Percentiles rank a stretch among this genome's conserved stretches.
These are phyloP conservation scores for Pseudomonodictys pantanalensis DNA, from an alignment of 495 filamentous ascomycete species.

Conservation along the genomic window DNA sequence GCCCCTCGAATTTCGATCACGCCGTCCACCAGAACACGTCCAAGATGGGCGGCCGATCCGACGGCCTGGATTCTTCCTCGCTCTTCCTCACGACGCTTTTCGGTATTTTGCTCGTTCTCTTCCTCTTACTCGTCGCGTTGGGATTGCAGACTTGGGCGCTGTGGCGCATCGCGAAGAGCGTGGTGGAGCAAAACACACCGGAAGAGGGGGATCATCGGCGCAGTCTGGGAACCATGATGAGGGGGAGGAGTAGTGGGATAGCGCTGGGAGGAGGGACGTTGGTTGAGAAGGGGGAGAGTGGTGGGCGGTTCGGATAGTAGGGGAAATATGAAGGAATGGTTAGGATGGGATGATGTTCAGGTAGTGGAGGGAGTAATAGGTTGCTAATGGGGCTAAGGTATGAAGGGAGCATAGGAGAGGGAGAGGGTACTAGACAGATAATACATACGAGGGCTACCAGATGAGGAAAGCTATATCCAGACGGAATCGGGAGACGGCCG, in stretches of 20 bases:
- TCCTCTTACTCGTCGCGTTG: constrained; percentile 13
- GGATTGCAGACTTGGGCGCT: constrained; percentile 15
- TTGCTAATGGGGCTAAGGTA: no score
- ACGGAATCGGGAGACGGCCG: no score
- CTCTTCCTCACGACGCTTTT: constrained; percentile 24
- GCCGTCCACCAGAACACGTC: background rate
- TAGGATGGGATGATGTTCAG: background rate
- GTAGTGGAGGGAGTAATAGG: background rate
- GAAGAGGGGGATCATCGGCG: background rate
- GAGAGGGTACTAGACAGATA: no score
- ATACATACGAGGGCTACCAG: no score
- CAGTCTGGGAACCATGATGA: background rate
- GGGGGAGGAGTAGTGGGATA: background rate
- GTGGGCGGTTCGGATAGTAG: background rate
- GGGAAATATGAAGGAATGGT: background rate
- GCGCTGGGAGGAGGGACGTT: constrained; percentile 8
- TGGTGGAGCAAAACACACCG: constrained; percentile 18
- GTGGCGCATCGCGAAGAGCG: constrained; percentile 11
- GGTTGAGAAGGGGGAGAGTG: constrained; percentile 8
- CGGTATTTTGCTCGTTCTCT: constrained; percentile 21
- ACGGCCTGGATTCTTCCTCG: background rate
- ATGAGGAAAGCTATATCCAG: no score
- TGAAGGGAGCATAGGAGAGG: no score
- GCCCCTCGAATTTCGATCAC: background rate
- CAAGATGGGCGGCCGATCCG: constrained; percentile 2